Base-by-base conservation (phyloP, 2,329 filamentous ascomycete species). In the Trichoderma afroharzianum region DNA sequence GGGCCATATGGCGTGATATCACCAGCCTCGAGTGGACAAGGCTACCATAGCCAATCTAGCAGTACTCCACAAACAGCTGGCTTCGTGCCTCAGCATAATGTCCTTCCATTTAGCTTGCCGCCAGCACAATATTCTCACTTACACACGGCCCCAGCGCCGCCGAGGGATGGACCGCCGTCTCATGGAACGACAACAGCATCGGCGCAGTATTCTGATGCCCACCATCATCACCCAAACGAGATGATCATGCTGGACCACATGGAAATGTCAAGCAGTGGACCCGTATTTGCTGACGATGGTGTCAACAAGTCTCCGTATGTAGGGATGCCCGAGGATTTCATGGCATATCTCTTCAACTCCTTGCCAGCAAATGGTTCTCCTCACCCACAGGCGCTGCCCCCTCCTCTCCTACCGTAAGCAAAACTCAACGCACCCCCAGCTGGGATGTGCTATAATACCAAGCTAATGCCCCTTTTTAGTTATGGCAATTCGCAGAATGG, bases 281-380 rank as follows among this genome's bases (percentile, higher is more conserved):
- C 95, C 0, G 91, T 98, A 30, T 98, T 98, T 81, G 94, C 94
- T 18, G 94, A 97, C 76, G 91, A 89, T 21, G 91, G 93, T 72
- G 77, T 88, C 53, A 95, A 93, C 76, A 93, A 95, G 71, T 97
- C 94, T 3, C 94, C 95, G 0, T 95, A 95, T 78, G 86, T 87
- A 4, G 91, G 92, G 9, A 92, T 97, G 83, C 92, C 93, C 0
- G 93, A 97, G 78, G 94, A 97, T 77, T 96, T 96, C 77, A 91
- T 95, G 74, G 91, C 92, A 6, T 97, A 92, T 85, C 81, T 97
- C 30, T 97, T 97, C 81, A 95, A 92, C 78, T 79, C 80, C 3
- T 73, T 79, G 32, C 75, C 78, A 21, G 58, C 53, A 50, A 68
- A 74, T 55, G 69, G 74, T 53, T 77, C 79, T 9, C 74, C 77